These are phyloP conservation scores for Fulvia fulva DNA, from an alignment of 2,329 filamentous ascomycete species.

Conservation along the genomic window DNA sequence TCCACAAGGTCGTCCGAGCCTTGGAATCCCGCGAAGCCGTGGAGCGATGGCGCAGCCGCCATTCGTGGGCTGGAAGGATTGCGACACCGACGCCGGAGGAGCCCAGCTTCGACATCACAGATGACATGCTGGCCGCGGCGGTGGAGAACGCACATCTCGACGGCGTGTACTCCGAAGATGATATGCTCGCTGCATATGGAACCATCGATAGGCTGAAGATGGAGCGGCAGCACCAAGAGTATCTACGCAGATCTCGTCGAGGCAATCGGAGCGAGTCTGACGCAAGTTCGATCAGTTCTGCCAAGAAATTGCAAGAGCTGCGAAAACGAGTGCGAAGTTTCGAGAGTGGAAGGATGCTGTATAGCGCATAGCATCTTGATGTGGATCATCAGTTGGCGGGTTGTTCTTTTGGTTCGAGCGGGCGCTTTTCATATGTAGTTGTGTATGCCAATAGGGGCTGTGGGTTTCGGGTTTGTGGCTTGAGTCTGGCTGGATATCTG, in stretches of 20 bases:
- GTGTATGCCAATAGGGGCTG: too few species aligned
- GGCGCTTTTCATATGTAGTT: not conserved
- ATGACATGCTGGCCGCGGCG: not conserved
- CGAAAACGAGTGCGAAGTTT: not conserved
- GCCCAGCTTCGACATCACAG: not conserved
- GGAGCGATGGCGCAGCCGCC: conserved; percentile 7
- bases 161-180: not conserved
- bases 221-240: conserved; percentile 2
- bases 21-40: conserved; percentile 7
- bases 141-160: not conserved
- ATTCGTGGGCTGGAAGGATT: not conserved
- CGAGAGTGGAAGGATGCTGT: not conserved
- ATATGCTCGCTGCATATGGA: not conserved
- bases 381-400: not conserved
- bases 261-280: conserved; percentile 1
- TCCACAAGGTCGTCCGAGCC: conserved; percentile 11
- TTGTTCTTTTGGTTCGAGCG: not conserved
- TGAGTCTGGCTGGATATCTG: not conserved
- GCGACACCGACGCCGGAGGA: not conserved
- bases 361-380: not conserved
- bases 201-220: not conserved
- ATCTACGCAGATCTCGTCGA: not conserved
- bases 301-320: not conserved
- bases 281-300: not conserved
- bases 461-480: too few species aligned